These are phyloP conservation scores for Serendipita sp. DNA, from an alignment of 768 basidiomycete genomes.

Conservation along the genomic window DNA sequence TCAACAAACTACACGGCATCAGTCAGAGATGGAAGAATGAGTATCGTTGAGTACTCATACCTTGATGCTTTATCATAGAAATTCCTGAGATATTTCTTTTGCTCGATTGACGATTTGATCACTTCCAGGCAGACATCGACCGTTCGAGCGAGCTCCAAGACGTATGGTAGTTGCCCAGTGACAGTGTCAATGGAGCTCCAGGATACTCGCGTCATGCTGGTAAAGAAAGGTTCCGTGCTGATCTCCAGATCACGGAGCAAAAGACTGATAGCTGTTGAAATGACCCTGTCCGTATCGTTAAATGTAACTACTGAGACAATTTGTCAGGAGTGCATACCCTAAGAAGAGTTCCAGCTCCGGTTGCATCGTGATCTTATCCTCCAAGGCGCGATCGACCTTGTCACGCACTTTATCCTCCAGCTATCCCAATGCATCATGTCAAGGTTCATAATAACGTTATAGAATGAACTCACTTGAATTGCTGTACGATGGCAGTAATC, in stretches of 20 bases:
- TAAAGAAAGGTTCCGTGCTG: conserved; percentile 66
- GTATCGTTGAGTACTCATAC: conserved; percentile 27
- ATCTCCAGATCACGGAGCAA: conserved; percentile 75
- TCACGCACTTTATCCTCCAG: conserved; percentile 84
- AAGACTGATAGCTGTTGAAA: conserved; percentile 66
- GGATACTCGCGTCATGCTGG: conserved; percentile 55
- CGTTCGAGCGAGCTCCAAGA: conserved; percentile 56
- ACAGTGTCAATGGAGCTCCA: conserved; percentile 76
- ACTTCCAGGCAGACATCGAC: conserved; percentile 62
- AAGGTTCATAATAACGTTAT: neutral
- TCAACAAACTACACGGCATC: conserved; percentile 40
- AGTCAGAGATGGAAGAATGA: neutral
- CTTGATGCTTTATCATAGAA: conserved; percentile 87
- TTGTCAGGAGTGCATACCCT: conserved; percentile 36
- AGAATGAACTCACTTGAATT: conserved; percentile 40
- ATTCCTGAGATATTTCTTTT: conserved; percentile 88
- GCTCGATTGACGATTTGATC: conserved; percentile 71
- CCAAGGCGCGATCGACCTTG: conserved; percentile 60
- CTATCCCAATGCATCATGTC: conserved; percentile 26
- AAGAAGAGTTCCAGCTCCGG: conserved; percentile 79
- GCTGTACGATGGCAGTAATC: conserved; percentile 95
- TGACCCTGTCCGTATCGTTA: conserved; percentile 35
- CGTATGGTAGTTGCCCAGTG: conserved; percentile 70
- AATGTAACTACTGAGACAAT: neutral
- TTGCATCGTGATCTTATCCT: conserved; percentile 69